These are phyloP conservation scores for Solanum hybrid DNA, from an alignment of 305 asterid species.

Conservation along the genomic window DNA sequence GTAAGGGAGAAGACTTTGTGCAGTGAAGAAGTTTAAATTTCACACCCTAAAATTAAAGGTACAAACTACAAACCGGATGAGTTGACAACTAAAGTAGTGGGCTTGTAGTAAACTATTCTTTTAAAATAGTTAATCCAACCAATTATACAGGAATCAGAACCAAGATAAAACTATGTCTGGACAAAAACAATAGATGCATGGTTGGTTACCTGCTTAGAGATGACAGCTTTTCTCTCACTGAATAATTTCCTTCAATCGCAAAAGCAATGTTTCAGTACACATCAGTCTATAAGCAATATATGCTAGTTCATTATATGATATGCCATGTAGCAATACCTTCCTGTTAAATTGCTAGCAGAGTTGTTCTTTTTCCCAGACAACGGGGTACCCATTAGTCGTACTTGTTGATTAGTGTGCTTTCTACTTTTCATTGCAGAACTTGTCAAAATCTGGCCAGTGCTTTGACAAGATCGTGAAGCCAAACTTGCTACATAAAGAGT, in stretches of 20 bases:
- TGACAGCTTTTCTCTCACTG: conserved; percentile 22
- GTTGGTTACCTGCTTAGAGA: conserved; percentile 35
- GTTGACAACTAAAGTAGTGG: not conserved
- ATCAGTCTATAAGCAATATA: not conserved
- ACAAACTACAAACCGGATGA: not conserved
- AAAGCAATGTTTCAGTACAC: conserved; percentile 12
- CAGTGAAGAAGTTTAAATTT: not conserved
- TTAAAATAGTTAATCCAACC: not conserved
- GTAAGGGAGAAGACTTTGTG: not conserved
- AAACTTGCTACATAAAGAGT: conserved; percentile 51
- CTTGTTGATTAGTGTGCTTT: conserved; percentile 36
- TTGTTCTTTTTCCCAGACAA: conserved; percentile 35
- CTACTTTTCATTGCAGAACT: conserved; percentile 42
- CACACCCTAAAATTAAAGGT: not conserved
- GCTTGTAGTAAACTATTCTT: not conserved
- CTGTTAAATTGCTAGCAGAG: conserved; percentile 25
- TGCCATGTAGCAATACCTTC: conserved; percentile 45
- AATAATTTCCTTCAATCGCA: conserved; percentile 46
- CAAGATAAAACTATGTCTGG: not conserved
- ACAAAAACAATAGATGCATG: not conserved
- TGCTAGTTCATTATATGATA: not conserved
- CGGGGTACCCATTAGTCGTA: conserved; percentile 27
- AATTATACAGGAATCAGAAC: not conserved
- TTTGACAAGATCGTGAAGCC: conserved; percentile 60
- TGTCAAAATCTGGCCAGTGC: conserved; percentile 33